Conservation (phyloP, 352 stramenopile genomes). For the Hyaloperonospora arabidopsidis region DNA sequence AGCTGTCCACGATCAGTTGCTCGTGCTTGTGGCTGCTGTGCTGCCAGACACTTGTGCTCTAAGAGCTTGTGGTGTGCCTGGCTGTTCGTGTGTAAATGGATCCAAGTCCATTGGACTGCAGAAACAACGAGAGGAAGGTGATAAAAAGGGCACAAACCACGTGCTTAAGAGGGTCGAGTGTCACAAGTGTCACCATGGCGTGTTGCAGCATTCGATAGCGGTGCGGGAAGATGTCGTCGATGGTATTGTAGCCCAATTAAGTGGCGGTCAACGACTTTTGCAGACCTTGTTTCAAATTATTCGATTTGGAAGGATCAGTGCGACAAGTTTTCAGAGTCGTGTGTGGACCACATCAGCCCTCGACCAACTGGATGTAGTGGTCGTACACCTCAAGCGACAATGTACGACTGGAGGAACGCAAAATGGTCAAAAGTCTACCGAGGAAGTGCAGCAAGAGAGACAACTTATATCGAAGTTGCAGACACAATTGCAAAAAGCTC, state of each 20-base stretch:
- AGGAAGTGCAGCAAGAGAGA: conserved; percentile 47
- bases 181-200: conserved; percentile 58
- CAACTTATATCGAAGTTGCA: conserved; percentile 49
- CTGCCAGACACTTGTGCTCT: conserved; percentile 49
- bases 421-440: conserved; percentile 55
- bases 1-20: conserved; percentile 29
- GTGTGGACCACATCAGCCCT: conserved; percentile 52
- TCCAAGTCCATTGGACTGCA: conserved; percentile 29
- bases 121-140: conserved; percentile 6
- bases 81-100: conserved; percentile 50
- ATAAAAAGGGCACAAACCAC: conserved; percentile 22
- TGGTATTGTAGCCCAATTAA: conserved; percentile 19
- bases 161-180: conserved; percentile 36
- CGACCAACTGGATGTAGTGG: conserved; percentile 38
- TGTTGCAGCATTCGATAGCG: conserved; percentile 55
- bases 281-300: conserved; percentile 54
- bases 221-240: conserved; percentile 30
- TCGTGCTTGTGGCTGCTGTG: conserved; percentile 39
- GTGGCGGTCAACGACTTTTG: conserved; percentile 55
- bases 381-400: conserved; percentile 47
- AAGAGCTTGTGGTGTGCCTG: conserved; percentile 46
- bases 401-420: conserved; percentile 45
- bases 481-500: conserved; percentile 38
- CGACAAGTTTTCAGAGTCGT: conserved; percentile 48
- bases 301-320: conserved; percentile 40